Evolutionary conservation across 2,329 filamentous ascomycete genomes (phyloP).

Genomic region (Myotisia sp.): DNA sequence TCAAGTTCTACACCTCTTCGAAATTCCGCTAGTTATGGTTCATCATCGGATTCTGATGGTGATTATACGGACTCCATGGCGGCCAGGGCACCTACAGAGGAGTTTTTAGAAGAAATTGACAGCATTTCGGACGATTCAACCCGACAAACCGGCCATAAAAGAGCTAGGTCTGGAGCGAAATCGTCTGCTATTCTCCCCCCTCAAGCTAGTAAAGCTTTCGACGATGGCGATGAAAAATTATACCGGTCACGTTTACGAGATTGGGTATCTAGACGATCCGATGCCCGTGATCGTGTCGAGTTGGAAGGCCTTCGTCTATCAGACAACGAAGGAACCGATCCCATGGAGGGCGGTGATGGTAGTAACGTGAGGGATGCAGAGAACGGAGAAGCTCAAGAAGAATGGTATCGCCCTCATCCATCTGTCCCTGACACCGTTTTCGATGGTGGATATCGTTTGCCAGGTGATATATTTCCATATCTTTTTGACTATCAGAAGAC

Average conservation of each 20-base stretch:
- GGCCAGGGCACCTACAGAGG: constrained; percentile 10
- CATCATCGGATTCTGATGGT: constrained; percentile 22
- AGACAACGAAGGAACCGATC: constrained; percentile 22
- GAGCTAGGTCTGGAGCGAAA: constrained; percentile 19
- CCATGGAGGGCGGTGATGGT: constrained; percentile 14
- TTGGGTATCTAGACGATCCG: constrained; percentile 55
- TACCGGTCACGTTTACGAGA: constrained; percentile 61
- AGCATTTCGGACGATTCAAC: constrained; percentile 7
- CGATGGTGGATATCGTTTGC: constrained; percentile 62
- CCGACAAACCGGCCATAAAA: constrained; percentile 14
- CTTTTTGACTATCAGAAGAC: constrained; percentile 96
- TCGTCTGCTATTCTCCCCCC: constrained; percentile 22
- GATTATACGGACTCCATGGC: constrained; percentile 18
- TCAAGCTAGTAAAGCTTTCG: constrained; percentile 51
- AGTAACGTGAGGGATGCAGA: constrained; percentile 24
- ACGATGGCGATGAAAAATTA: constrained; percentile 75
- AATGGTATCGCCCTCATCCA: constrained; percentile 82
- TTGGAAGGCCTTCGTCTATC: constrained; percentile 23
- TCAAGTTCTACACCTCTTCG: neutral
- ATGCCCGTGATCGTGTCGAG: constrained; percentile 39
- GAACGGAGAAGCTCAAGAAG: constrained; percentile 28
- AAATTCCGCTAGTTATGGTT: constrained; percentile 16
- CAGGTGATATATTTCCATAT: constrained; percentile 83
- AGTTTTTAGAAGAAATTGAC: constrained; percentile 11
- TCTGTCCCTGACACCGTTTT: constrained; percentile 62